phyloP scores from a whole-genome alignment of 2,329 filamentous ascomycete species.

The Chalaropsis thielavioides region DNA sequence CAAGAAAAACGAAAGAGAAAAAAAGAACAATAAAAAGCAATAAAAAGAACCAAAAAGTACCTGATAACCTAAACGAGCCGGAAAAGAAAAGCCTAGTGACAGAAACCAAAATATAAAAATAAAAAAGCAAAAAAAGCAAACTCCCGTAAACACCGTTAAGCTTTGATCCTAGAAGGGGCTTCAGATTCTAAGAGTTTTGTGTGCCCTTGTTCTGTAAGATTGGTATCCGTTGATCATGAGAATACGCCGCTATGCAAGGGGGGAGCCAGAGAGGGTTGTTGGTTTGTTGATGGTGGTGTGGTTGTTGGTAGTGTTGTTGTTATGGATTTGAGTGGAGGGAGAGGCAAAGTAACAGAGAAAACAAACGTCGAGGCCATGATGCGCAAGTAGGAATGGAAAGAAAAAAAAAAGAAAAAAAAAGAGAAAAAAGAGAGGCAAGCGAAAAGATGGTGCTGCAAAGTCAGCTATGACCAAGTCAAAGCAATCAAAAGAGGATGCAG shows the following conservation, averaged over 20 bases:
- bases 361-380: conserved; percentile 6
- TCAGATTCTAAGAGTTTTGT: conserved; percentile 8
- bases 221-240: conserved; percentile 8
- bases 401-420: neutral
- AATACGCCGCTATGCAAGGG: conserved; percentile 5
- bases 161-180: conserved; percentile 5
- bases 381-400: neutral
- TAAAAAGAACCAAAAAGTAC: too few relatives aligned
- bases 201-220: neutral
- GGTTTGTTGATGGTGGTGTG: neutral
- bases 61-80: conserved; percentile 2
- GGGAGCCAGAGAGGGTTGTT: neutral
- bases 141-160: conserved; percentile 10
- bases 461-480: conserved; percentile 8
- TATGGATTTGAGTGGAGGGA: neutral
- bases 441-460: neutral
- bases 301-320: neutral
- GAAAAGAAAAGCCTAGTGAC: neutral
- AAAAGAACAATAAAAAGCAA: too few relatives aligned
- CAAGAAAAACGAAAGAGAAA: neutral
- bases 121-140: conserved; percentile 7
- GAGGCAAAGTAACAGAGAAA: neutral
- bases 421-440: conserved; percentile 1
- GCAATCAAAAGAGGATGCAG: neutral
- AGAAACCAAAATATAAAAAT: conserved; percentile 9